Conservation (phyloP, 495 filamentous ascomycete species). For the Hypoxylon cercidicola region DNA sequence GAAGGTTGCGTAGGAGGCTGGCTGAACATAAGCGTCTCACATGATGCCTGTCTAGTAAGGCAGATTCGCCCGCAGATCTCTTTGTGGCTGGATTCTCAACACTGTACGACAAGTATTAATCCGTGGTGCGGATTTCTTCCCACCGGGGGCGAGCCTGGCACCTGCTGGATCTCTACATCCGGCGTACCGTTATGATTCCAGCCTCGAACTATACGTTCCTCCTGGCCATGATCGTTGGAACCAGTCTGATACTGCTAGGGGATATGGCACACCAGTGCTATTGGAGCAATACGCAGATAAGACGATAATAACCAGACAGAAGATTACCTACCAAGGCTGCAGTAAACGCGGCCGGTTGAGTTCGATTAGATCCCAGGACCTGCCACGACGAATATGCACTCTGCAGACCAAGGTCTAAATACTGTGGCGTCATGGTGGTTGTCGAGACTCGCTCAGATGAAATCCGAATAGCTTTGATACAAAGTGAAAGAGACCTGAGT, state of each 20-base stretch:
- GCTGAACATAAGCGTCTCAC: too few species aligned
- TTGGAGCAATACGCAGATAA: constrained; percentile 15
- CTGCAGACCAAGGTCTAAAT: constrained; percentile 22
- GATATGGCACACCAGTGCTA: constrained; percentile 7
- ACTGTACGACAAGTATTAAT: constrained; percentile 7
- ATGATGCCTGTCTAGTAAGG: too few species aligned
- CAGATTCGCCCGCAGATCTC: too few species aligned
- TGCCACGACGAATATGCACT: constrained; percentile 21
- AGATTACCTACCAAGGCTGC: constrained; percentile 15
- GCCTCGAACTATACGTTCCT: neutral
- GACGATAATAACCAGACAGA: neutral
- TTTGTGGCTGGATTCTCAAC: too few species aligned
- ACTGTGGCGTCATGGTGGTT: constrained; percentile 24
- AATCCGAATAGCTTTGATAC: neutral
- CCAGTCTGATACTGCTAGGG: neutral
- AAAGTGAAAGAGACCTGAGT: constrained; percentile 1
- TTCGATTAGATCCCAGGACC: neutral
- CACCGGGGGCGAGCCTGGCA: constrained; percentile 28
- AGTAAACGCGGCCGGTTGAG: neutral
- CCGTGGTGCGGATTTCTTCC: constrained; percentile 15
- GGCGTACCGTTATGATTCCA: neutral
- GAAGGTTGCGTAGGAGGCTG: too few species aligned
- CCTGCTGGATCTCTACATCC: constrained; percentile 8
- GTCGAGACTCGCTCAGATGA: constrained; percentile 15
- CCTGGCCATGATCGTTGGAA: neutral